Base-by-base conservation (phyloP, 1,284 basidiomycete species). In the Pseudozyma thailandica region DNA sequence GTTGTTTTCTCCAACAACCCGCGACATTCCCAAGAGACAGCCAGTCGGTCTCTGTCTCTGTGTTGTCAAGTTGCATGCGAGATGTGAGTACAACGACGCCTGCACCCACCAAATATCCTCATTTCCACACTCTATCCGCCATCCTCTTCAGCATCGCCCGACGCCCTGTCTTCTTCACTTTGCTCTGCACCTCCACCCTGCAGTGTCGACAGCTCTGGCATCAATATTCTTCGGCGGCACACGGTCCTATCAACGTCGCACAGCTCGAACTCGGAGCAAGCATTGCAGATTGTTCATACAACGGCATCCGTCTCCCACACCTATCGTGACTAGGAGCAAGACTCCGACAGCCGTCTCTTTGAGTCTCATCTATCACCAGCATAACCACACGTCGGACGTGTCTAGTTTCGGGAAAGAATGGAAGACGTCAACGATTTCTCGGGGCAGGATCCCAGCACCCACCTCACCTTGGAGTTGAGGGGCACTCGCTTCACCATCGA, bases 401-500 rank as follows among this genome's bases (percentile, higher is more conserved):
- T 35, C 33, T 23, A 23, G 20, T 23, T 23, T 23, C 20, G 20
- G 2, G 4, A 21, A 13, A 73, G 42, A 53, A 73, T 77, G 72
- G 75, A 77, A 44, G 70, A 60, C 53, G 60, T 49, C 33, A 44
- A 72, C 25, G 65, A 72, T 39, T 56, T 56, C 13, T 50, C 43
- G 45, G 51, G 30, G 44, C 72, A 53, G 45, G 60, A 53, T 43
- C 60, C 50, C 52, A 50, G 53, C 68, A 90, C 91, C 13, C 88
- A 92, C 66, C 88, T 98, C 73, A 89, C 92, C 57, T 90, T 99
- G 75, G 95, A 98, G 84, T 87, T 99, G 48, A 90, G 95, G 70
- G 94, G 94, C 61, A 88, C 86, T 74, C 90, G 93, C 74, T 96
- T 98, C 85, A 90, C 92, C 58, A 93, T 99, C 56, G 96, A 98